Conservation (phyloP, 768 basidiomycete species). For the Dacryopinax spathularia region DNA sequence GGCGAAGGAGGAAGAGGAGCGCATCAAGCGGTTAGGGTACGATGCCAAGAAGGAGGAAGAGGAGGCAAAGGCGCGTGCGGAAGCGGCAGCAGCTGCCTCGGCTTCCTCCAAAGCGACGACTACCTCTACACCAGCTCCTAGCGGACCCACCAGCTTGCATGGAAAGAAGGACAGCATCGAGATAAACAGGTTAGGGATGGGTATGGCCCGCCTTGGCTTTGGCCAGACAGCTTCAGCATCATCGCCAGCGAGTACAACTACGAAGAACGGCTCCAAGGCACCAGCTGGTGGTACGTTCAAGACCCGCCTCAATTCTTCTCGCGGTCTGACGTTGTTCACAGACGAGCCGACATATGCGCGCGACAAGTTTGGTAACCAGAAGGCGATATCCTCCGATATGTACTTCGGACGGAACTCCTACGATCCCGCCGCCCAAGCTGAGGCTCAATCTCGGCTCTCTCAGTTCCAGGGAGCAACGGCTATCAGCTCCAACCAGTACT, state of each 20-base stretch:
- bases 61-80: conserved; percentile 49
- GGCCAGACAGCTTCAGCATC: conserved; percentile 60
- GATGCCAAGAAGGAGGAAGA: conserved; percentile 73
- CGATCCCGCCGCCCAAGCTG: conserved; percentile 52
- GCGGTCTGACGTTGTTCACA: conserved; percentile 8
- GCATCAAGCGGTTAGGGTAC: conserved; percentile 82
- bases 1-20: conserved; percentile 82
- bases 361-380: conserved; percentile 82
- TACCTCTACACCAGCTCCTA: conserved; percentile 11
- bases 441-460: conserved; percentile 70
- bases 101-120: conserved; percentile 20
- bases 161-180: conserved; percentile 35
- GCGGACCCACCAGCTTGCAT: conserved; percentile 13
- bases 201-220: conserved; percentile 69
- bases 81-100: conserved; percentile 23
- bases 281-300: background rate
- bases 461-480: conserved; percentile 82
- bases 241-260: conserved; percentile 35
- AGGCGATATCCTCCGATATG: conserved; percentile 96
- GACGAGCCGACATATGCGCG: conserved; percentile 67
- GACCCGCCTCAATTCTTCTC: background rate
- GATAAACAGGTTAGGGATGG: conserved; percentile 46
- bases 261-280: conserved; percentile 26
- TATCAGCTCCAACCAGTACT: conserved; percentile 93
- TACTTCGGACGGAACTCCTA: conserved; percentile 85